Base-by-base conservation (phyloP, 805 yeast species). In the Wickerhamiella sorbophila region DNA sequence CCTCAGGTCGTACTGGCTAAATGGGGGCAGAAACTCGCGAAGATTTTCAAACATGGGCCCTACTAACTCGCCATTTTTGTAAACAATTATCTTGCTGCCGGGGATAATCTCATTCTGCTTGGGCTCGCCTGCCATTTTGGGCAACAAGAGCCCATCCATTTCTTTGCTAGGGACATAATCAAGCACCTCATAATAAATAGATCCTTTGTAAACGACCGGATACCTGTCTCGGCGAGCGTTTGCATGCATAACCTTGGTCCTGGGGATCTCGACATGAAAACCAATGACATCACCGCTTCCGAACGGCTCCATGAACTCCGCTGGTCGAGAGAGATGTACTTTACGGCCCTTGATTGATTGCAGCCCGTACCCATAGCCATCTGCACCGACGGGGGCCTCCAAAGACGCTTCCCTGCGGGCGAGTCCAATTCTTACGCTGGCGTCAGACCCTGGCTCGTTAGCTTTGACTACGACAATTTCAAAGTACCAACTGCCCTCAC, bases 351-450 rank as follows among this genome's bases (percentile, higher is more conserved):
- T 67, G 31, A 71, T 69, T 60, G 88, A 96, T 45, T 96, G 68
- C 2, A 91, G 54, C 2, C 95, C 96, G 59, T 91, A 88, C 0
- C 95, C 88, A 61, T 86, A 91, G 0, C 86, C 88, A 59, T 91
- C 97, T 53, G 74, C 84, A 2, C 99, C 99, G 4, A 87, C 91
- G 0, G 99, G 97, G 0, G 94, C 94, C 51, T 88, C 96, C 35
- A 87, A 60, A 39, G 85, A 74, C 2, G 95, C 91, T 54, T 88
- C 97, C 47, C 85, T 70, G 40, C 97, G 65, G 0, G 79, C 79
- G 31, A 88, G 55, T 0, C 99, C 99, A 22, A 87, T 55, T 22
- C 98, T 63, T 1, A 91, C 85, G 57, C 87, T 88, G 2, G 61
- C 59, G n/a, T 47, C 57, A 3, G 41, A 41, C 4, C 35, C 43